Conservation (phyloP, 805 yeast genomes). For the Metschnikowia sp. region DNA sequence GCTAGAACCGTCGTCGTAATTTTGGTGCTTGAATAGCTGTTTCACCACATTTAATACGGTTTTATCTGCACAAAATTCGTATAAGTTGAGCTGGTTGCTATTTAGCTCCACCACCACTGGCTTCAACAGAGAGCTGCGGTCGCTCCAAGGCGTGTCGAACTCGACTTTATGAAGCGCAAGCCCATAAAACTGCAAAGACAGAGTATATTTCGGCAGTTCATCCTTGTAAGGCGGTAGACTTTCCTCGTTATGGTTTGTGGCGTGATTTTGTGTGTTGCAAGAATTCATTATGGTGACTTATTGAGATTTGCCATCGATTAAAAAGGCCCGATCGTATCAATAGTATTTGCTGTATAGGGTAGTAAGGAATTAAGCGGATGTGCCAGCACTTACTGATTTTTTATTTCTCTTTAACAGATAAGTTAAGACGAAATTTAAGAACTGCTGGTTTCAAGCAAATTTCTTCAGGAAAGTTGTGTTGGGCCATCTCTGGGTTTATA, state of each 20-base stretch:
- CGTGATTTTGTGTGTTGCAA: too few species aligned
- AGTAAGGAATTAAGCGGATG: too few species aligned
- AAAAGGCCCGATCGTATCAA: too few species aligned
- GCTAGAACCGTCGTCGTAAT: constrained; percentile 19
- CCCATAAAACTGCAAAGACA: constrained; percentile 34
- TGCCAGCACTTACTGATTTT: too few species aligned
- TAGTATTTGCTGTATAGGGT: too few species aligned
- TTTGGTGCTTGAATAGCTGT: constrained; percentile 29
- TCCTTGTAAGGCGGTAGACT: constrained; percentile 19
- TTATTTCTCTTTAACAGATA: too few species aligned
- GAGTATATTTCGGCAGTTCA: constrained; percentile 27
- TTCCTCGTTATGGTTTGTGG: not conserved
- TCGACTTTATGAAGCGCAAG: constrained; percentile 33
- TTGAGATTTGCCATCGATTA: too few species aligned
- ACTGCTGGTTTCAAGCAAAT: too few species aligned
- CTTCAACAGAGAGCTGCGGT: constrained; percentile 27
- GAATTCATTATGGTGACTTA: too few species aligned
- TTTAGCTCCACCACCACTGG: constrained; percentile 39
- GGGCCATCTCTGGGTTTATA: not conserved
- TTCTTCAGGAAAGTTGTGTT: too few species aligned
- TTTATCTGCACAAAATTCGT: constrained; percentile 24
- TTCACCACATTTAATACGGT: constrained; percentile 22
- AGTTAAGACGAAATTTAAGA: too few species aligned
- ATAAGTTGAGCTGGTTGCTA: constrained; percentile 36
- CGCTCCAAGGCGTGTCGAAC: constrained; percentile 36